Percentiles rank a stretch among this genome's conserved stretches.
phyloP scores from a whole-genome alignment of 192 early-diverging fungal species.

The Kickxella alabastrina region DNA sequence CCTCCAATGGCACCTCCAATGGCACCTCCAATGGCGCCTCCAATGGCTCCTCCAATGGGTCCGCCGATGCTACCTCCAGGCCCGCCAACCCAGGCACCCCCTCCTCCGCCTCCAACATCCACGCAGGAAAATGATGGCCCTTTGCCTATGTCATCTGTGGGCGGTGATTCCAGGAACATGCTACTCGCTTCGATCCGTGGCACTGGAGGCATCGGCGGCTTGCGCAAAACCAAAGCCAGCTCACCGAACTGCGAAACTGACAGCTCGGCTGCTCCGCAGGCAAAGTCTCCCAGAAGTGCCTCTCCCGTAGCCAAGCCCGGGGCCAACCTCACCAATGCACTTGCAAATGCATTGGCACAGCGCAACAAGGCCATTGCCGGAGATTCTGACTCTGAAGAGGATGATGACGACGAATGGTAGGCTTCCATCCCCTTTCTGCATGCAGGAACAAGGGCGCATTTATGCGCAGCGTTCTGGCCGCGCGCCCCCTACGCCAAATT shows the following conservation, averaged over 20 bases:
- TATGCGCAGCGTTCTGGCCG: no score
- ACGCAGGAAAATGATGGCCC: constrained; percentile 3
- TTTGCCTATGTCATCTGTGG: constrained; percentile 11
- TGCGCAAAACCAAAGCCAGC: constrained; percentile 40
- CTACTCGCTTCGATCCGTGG: constrained; percentile 47
- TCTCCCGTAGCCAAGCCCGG: constrained; percentile 40
- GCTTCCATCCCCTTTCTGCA: not conserved
- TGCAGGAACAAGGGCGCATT: no score
- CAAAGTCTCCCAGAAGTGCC: constrained; percentile 34
- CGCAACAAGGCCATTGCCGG: constrained; percentile 50
- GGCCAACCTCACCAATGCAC: constrained; percentile 48
- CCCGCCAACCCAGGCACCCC: not conserved
- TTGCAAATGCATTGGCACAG: constrained; percentile 46
- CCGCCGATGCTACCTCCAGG: constrained; percentile 1
- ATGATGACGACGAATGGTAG: constrained; percentile 50
- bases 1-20: constrained; percentile 4
- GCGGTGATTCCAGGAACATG: constrained; percentile 20
- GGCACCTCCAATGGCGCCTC: constrained; percentile 7
- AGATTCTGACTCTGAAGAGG: constrained; percentile 49
- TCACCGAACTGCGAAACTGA: no score
- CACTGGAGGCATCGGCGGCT: constrained; percentile 28
- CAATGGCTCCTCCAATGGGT: constrained; percentile 1
- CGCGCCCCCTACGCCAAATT: no score
- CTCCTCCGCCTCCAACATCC: constrained; percentile 6
- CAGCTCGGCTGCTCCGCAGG: constrained; percentile 13